phyloP scores from a whole-genome alignment of 208 protist species.

The Leishmania martiniquensis region DNA sequence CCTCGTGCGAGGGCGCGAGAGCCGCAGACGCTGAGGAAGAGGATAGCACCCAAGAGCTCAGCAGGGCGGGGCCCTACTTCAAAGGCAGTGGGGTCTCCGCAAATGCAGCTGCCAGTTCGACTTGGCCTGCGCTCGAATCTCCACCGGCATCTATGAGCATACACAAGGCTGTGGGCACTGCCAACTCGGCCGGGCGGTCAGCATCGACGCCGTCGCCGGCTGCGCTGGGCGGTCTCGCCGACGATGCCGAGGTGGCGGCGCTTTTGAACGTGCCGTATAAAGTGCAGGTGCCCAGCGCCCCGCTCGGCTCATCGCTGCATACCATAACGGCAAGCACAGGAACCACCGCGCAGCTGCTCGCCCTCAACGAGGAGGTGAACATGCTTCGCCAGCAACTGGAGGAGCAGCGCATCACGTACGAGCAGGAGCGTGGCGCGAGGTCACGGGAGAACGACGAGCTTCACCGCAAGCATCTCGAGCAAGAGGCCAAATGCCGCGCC shows the following conservation, averaged over 20 bases:
- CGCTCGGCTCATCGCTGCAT: background rate
- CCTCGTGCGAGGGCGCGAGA: background rate
- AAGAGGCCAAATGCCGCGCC: constrained; percentile 23
- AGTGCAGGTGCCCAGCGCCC: constrained; percentile 17
- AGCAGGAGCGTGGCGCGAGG: constrained; percentile 53
- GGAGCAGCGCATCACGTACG: constrained; percentile 61
- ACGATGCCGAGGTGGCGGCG: constrained; percentile 23
- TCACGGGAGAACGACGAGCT: constrained; percentile 36
- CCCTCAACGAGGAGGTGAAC: constrained; percentile 51
- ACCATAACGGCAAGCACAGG: constrained; percentile 19
- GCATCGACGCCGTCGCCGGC: background rate
- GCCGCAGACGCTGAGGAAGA: background rate
- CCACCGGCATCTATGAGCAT: constrained; percentile 6
- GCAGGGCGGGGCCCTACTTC: background rate
- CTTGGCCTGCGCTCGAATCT: background rate
- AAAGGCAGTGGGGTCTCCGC: background rate
- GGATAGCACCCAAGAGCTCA: constrained; percentile 1
- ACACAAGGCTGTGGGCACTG: background rate
- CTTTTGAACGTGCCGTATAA: constrained; percentile 24
- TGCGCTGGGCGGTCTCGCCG: constrained; percentile 13
- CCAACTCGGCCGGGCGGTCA: background rate
- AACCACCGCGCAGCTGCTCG: constrained; percentile 40
- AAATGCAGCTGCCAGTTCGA: background rate
- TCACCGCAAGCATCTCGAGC: constrained; percentile 37
- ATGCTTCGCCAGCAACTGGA: constrained; percentile 70